Base-by-base conservation (phyloP, 768 basidiomycete species). In the Russula foetens region DNA sequence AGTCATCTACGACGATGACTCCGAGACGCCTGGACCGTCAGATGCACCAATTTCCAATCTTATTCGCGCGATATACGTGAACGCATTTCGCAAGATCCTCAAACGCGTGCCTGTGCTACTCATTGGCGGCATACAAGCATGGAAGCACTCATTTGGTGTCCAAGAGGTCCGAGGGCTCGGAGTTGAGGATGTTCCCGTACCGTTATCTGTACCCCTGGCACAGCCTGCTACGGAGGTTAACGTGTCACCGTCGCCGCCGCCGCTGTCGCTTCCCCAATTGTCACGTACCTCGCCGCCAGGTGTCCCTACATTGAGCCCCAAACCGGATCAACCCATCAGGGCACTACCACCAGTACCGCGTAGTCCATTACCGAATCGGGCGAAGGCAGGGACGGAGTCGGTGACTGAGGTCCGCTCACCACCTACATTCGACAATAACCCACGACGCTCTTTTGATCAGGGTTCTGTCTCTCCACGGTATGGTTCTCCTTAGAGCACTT, bases 71-170 rank as follows among this genome's bases (percentile, higher is more conserved):
- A 89, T 97, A 45, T 86, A 81, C 71, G 88, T 88, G 67, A 77
- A 76, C 26, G 86, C 86, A 15, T 91, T 90, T 69, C 74, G 81
- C 67, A 88, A 86, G 69, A 75, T 85, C 59, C 73, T 92, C 21
- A 84, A 83, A 65, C 77, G 88, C 46, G 81, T 83, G 66, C 95
- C 96, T 0, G 83, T 93, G 72, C 73, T 97, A 64, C 81, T 98
- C 26, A 77, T 86, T 5, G 96, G 95, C 3, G 96, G 96, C 1
- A 75, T 92, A 49, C 80, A 85, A 50, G 90, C 85, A 3, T 98
- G 94, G 93, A 83, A 80, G 68, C 75, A 70, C 52, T 79, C 81
- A 48, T 71, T 88, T 50, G 79, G 82, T 1, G 77, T 76, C 19
- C 70, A 70, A 1, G 74, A 73, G 57, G 69, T 78, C n/a, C 52